Percentiles rank a stretch among this genome's conserved stretches.
Evolutionary conservation across 2,329 filamentous ascomycete species (phyloP).

Genomic region (Hypoxylon sp.): DNA sequence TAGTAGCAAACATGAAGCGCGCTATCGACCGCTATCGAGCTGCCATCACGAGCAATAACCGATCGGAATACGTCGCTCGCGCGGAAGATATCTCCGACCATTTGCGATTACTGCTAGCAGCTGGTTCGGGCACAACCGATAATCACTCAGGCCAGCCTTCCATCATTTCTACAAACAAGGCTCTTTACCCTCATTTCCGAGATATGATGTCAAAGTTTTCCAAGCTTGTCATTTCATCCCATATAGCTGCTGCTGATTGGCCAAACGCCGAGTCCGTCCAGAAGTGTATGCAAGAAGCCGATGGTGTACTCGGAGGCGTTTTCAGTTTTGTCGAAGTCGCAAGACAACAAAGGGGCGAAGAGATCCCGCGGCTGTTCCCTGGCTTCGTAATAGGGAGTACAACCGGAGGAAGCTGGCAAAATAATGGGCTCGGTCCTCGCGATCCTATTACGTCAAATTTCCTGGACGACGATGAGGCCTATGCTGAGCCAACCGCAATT

Average conservation of each 20-base stretch:
- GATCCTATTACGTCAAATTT: constrained; percentile 86
- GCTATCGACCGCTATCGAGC: constrained; percentile 92
- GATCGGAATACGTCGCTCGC: constrained; percentile 90
- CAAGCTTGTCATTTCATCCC: constrained; percentile 97
- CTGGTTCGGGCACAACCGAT: constrained; percentile 96
- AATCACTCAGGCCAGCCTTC: constrained; percentile 99
- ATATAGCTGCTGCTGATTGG: constrained; percentile 97
- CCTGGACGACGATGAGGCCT: constrained; percentile 83
- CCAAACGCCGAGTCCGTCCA: constrained; percentile 93
- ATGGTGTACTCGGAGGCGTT: constrained; percentile 92
- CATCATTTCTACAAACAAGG: constrained; percentile 99
- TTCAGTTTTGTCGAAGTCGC: constrained; percentile 98
- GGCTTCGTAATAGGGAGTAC: constrained; percentile 92
- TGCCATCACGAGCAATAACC: constrained; percentile 84
- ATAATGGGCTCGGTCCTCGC: constrained; percentile 74
- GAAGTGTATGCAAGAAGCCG: constrained; percentile 97
- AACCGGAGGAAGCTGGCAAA: constrained; percentile 89
- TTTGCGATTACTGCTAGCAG: constrained; percentile 90
- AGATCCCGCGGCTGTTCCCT: constrained; percentile 91
- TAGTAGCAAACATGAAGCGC: constrained; percentile 93
- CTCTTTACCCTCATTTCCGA: constrained; percentile 94
- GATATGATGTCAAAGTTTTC: constrained; percentile 99
- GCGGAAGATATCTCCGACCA: constrained; percentile 99
- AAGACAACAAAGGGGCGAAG: constrained; percentile 90
- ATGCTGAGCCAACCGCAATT: constrained; percentile 77